Evolutionary conservation across 306 rosid species (phyloP).

Genomic region (Hippophae gyantsensis): DNA sequence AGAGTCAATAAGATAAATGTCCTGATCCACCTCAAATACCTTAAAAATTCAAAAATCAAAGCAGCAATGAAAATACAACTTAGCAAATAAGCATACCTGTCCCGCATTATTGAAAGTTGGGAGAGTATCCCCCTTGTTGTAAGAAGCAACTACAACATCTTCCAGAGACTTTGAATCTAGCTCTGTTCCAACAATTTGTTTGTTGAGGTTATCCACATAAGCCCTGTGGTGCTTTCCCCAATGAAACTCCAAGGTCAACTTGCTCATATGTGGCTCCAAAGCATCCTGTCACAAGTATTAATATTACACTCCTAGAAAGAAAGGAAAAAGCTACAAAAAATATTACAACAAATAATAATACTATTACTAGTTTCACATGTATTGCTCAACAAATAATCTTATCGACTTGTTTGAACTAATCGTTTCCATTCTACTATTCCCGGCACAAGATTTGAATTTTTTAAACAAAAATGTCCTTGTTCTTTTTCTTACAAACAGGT

Average conservation of each 20-base stretch:
- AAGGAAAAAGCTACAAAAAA: not conserved
- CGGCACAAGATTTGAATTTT: no score
- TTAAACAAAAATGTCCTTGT: not conserved
- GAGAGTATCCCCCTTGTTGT: conserved; percentile 70
- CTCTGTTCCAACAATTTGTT: conserved; percentile 69
- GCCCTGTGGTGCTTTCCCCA: conserved; percentile 95
- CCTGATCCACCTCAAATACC: not conserved
- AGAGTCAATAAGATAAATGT: not conserved
- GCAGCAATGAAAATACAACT: not conserved
- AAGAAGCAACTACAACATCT: conserved; percentile 37
- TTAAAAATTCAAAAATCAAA: conserved; percentile 1
- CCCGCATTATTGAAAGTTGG: conserved; percentile 88
- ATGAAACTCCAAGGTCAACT: conserved; percentile 66
- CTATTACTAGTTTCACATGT: conserved; percentile 1
- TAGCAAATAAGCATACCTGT: conserved; percentile 35
- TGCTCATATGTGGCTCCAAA: conserved; percentile 83
- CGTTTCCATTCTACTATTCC: no score
- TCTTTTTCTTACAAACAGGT: conserved; percentile 3
- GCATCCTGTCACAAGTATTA: conserved; percentile 41
- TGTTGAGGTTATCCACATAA: conserved; percentile 75
- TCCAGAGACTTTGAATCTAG: conserved; percentile 52
- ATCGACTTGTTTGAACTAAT: no score
- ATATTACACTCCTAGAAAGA: no score
- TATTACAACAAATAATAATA: conserved; percentile 3
- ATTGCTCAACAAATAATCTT: not conserved